Conservation (phyloP, 768 basidiomycete genomes). For the Psilocybe subaeruginosa region DNA sequence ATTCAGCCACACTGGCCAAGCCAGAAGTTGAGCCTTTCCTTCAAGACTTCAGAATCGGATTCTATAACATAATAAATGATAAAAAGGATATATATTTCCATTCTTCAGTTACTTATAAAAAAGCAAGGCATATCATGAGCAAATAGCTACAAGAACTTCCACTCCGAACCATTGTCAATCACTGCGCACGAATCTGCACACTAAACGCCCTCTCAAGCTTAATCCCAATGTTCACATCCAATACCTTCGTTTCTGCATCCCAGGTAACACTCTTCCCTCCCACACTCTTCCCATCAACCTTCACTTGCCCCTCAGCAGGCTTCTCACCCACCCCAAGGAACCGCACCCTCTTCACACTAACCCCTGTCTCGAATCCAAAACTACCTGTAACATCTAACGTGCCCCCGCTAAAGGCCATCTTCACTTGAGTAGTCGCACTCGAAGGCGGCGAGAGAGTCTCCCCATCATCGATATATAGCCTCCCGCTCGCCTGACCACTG, state of each 20-base stretch:
- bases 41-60: too few relatives aligned
- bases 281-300: slow-evolving; percentile 30
- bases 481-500: slow-evolving; percentile 51
- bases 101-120: too few relatives aligned
- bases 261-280: slow-evolving; percentile 28
- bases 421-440: slow-evolving; percentile 30
- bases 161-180: too few relatives aligned
- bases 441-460: slow-evolving; percentile 43
- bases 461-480: slow-evolving; percentile 69
- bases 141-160: neutral
- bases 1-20: too few relatives aligned
- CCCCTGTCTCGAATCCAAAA: slow-evolving; percentile 40
- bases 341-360: slow-evolving; percentile 37
- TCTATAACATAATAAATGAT: too few relatives aligned
- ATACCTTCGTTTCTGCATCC: slow-evolving; percentile 41
- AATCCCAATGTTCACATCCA: slow-evolving; percentile 44
- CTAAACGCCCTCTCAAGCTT: slow-evolving; percentile 31
- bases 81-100: too few relatives aligned
- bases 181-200: slow-evolving; percentile 5
- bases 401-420: slow-evolving; percentile 33
- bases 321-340: slow-evolving; percentile 38
- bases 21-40: too few relatives aligned
- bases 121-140: too few relatives aligned
- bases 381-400: slow-evolving; percentile 36
- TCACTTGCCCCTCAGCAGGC: slow-evolving; percentile 28